Conservation (phyloP, 257 asterid genomes). For the Solanum piurae region DNA sequence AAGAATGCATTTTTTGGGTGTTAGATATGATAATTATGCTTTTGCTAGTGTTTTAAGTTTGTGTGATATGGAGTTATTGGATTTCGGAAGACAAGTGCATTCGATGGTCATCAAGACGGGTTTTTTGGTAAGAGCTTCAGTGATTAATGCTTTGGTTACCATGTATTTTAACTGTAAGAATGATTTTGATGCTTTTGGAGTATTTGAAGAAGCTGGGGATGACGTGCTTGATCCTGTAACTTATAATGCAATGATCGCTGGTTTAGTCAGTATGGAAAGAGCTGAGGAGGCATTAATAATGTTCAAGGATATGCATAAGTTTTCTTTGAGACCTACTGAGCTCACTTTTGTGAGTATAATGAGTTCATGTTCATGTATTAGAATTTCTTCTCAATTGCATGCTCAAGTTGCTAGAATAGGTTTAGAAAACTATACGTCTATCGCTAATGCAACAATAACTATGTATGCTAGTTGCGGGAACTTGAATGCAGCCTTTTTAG, state of each 20-base stretch:
- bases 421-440: conserved; percentile 41
- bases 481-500: conserved; percentile 28
- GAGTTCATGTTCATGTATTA: conserved; percentile 38
- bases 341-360: conserved; percentile 58
- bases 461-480: conserved; percentile 62
- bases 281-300: conserved; percentile 40
- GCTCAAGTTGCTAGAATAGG: conserved; percentile 41
- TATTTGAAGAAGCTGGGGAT: conserved; percentile 43
- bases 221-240: conserved; percentile 45
- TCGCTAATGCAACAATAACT: conserved; percentile 62
- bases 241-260: conserved; percentile 56
- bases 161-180: conserved; percentile 54
- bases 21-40: conserved; percentile 54
- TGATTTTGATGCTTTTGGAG: conserved; percentile 32
- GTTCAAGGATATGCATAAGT: conserved; percentile 44
- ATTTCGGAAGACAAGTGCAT: conserved; percentile 65
- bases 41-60: conserved; percentile 69
- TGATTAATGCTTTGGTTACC: conserved; percentile 58
- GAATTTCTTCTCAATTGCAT: conserved; percentile 47
- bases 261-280: conserved; percentile 48
- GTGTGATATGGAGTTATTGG: conserved; percentile 33
- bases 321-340: conserved; percentile 52
- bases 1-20: conserved; percentile 48
- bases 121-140: conserved; percentile 42
- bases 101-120: conserved; percentile 54